Conservation (phyloP, 2,329 filamentous ascomycete genomes). For the Biscogniauxia marginata region DNA sequence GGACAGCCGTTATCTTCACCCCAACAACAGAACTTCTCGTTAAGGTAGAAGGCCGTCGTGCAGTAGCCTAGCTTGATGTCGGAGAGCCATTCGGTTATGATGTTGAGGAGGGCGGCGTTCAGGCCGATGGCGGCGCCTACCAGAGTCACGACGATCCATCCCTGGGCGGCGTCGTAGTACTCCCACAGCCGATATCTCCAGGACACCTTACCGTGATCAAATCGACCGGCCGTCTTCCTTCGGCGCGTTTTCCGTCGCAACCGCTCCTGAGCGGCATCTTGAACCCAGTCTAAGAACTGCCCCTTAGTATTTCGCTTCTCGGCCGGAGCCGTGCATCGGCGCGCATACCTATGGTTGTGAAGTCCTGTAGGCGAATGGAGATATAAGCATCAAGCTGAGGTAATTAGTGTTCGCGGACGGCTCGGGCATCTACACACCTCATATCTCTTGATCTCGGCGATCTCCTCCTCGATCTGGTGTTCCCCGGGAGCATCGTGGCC, state of each 20-base stretch:
- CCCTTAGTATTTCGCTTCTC: conserved; percentile 32
- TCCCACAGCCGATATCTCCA: conserved; percentile 82
- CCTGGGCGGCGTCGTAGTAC: conserved; percentile 93
- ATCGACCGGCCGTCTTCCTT: conserved; percentile 69
- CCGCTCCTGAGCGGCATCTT: conserved; percentile 91
- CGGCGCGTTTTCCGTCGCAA: conserved; percentile 74
- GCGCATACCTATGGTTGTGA: conserved; percentile 79
- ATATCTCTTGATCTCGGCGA: conserved; percentile 96
- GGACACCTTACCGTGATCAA: conserved; percentile 65
- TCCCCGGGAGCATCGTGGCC: conserved; percentile 53
- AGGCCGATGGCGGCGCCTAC: conserved; percentile 90
- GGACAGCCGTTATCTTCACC: conserved; percentile 85
- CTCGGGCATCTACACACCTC: conserved; percentile 53
- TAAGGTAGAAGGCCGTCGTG: conserved; percentile 92
- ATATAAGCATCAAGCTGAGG: neutral
- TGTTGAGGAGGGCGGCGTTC: conserved; percentile 91
- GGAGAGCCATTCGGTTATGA: conserved; percentile 93
- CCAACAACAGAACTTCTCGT: conserved; percentile 98
- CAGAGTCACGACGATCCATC: conserved; percentile 95
- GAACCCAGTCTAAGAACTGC: conserved; percentile 78
- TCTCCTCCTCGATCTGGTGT: conserved; percentile 84
- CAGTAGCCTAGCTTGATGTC: conserved; percentile 97
- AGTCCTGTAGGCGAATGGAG: conserved; percentile 58
- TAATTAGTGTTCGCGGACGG: neutral
- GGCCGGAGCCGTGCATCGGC: conserved; percentile 11